Evolutionary conservation across 768 basidiomycete species (phyloP).

Genomic region (Leccinellum albellum): DNA sequence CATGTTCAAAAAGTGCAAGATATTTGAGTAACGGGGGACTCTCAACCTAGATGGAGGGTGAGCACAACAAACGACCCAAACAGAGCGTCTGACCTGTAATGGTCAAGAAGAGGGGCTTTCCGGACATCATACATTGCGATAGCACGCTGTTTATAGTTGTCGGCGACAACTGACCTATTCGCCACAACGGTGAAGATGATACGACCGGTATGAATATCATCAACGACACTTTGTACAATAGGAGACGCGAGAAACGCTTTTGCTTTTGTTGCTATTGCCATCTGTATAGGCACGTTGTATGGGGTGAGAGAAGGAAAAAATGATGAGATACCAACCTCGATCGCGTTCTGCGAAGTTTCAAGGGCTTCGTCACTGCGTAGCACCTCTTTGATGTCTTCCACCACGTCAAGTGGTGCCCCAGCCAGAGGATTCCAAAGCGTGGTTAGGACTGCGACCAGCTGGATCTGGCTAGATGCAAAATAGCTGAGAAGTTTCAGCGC

Average conservation of each 20-base stretch:
- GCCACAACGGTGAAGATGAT: constrained; percentile 62
- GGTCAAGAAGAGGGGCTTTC: constrained; percentile 72
- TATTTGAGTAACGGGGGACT: constrained; percentile 76
- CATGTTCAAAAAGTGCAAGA: constrained; percentile 79
- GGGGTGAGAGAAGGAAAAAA: background rate
- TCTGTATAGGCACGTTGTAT: constrained; percentile 39
- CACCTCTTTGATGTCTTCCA: constrained; percentile 60
- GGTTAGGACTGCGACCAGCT: constrained; percentile 72
- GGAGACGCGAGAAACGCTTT: constrained; percentile 83
- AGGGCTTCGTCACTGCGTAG: constrained; percentile 53
- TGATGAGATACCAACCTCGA: constrained; percentile 60
- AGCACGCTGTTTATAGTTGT: constrained; percentile 80
- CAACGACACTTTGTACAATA: constrained; percentile 81
- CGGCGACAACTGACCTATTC: constrained; percentile 75
- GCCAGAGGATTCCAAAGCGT: constrained; percentile 82
- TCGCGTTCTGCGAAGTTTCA: constrained; percentile 71
- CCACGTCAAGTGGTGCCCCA: constrained; percentile 63
- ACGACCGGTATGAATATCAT: constrained; percentile 81
- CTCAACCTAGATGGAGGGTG: constrained; percentile 49
- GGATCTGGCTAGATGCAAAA: constrained; percentile 73
- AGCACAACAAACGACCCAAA: background rate
- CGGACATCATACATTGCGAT: constrained; percentile 71
- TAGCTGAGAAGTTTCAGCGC: constrained; percentile 81
- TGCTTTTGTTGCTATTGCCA: constrained; percentile 83
- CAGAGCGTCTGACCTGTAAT: constrained; percentile 55